Base-by-base conservation (phyloP, 2,329 filamentous ascomycete genomes). In the Gyromitra esculenta region DNA sequence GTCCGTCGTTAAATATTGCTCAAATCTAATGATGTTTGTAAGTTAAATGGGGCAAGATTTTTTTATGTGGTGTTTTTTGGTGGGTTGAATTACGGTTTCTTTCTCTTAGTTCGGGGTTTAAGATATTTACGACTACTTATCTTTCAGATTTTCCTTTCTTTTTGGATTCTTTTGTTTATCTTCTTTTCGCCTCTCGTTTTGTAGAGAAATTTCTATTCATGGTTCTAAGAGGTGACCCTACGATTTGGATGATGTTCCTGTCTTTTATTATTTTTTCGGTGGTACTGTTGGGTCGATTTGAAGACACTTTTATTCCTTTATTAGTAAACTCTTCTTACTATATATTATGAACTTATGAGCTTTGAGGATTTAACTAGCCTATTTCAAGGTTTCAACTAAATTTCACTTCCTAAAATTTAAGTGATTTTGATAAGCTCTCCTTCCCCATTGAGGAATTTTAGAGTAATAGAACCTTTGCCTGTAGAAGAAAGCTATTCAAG, bases 11-110 rank as follows among this genome's bases (percentile, higher is more conserved):
- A 63, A 6, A 69, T 64, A 69, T 63, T 59, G n/a, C 31, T 57
- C 39, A 41, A 75, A 21, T 52, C 41, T 73, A 73, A 70, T 75
- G 43, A 15, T 73, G 62, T 70, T 63, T 70, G 65, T 75, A 71
- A n/a, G 50, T 56, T 75, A 70, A 63, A 64, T n/a, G 31, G 59
- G 48, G 66, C 15, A 31, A 70, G 50, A 43, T 65, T 71, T 63
- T 64, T 31, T 31, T 31, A 64, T 60, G 57, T n/a, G 72, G 66
- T 65, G 65, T 70, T 75, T 75, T 72, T 65, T 65, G 56, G 52
- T 70, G 65, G 25, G 39, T 60, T 66, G 5, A 54, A 43, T 54
- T 9, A 35, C 73, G 37, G 63, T 35, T 54, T 15, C 31, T 63
- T 59, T 52, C 64, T 75, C 52, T 75, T 62, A 60, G 39, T 57